Evolutionary conservation across 371 early-diverging fungal species (phyloP).

Genomic region (Apophysomyces ossiformis): DNA sequence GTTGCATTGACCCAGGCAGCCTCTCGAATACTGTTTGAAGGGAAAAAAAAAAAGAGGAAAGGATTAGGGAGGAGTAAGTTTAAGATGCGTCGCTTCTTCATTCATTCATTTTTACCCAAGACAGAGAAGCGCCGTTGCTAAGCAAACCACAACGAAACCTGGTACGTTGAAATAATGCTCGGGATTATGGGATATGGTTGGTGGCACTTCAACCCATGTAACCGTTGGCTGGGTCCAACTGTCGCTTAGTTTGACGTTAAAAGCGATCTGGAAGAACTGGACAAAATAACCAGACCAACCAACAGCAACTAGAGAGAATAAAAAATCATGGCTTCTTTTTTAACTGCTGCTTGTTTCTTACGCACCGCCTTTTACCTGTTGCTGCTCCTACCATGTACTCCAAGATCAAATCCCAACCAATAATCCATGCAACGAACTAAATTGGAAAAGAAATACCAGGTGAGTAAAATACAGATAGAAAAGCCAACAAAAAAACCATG

Average conservation of each 20-base stretch:
- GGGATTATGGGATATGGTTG: conserved; percentile 37
- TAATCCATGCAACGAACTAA: conserved; percentile 72
- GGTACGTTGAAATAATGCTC: conserved; percentile 74
- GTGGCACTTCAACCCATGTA: conserved; percentile 47
- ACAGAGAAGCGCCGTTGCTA: conserved; percentile 57
- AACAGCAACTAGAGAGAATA: conserved; percentile 36
- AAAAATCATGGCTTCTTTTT: too few relatives aligned
- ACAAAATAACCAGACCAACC: conserved; percentile 81
- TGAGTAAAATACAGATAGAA: neutral
- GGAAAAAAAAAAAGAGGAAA: neutral
- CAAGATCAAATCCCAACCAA: conserved; percentile 82
- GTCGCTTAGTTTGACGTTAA: conserved; percentile 38
- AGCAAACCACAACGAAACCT: conserved; percentile 65
- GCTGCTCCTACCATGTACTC: conserved; percentile 80
- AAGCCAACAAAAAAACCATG: neutral
- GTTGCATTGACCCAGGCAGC: conserved; percentile 73
- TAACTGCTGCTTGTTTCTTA: neutral
- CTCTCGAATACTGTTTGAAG: conserved; percentile 61
- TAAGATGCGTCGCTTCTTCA: neutral
- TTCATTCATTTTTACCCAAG: conserved; percentile 52
- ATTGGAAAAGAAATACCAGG: neutral
- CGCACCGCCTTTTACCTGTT: conserved; percentile 40
- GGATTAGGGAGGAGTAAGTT: neutral
- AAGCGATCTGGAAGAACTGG: conserved; percentile 63
- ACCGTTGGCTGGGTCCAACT: conserved; percentile 66